Evolutionary conservation across 2,329 filamentous ascomycete species (phyloP).

Genomic region (Neofusicoccum sp.): DNA sequence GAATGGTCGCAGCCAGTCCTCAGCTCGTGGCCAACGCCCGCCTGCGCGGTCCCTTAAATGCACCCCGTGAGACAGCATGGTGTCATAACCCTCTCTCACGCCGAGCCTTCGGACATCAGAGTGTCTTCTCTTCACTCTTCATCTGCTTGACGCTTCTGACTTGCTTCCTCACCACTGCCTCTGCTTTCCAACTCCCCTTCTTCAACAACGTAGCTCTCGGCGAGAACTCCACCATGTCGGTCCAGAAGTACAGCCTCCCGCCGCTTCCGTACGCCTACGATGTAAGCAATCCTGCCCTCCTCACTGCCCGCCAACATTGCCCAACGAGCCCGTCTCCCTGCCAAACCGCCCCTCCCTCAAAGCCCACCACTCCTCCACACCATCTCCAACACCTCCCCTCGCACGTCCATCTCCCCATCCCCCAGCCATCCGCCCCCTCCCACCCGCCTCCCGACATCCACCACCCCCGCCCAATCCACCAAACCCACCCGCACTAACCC

Average conservation of each 20-base stretch:
- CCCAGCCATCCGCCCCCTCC: not conserved
- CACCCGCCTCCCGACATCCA: not conserved
- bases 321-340: not conserved
- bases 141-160: not conserved
- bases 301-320: not conserved
- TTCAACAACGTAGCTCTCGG: conserved; percentile 32
- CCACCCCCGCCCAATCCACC: conserved; percentile 5
- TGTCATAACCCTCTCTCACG: conserved; percentile 11
- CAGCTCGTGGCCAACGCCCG: not conserved
- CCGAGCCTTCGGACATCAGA: conserved; percentile 2
- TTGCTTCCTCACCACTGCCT: conserved; percentile 13
- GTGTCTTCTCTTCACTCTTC: conserved; percentile 7
- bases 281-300: conserved; percentile 51
- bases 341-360: not conserved
- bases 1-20: not conserved
- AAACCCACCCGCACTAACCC: not conserved
- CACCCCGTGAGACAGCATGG: conserved; percentile 13
- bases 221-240: conserved; percentile 40
- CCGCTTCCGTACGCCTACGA: conserved; percentile 70
- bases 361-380: not conserved
- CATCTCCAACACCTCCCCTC: not conserved
- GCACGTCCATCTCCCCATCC: not conserved
- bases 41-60: conserved; percentile 5
- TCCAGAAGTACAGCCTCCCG: conserved; percentile 61
- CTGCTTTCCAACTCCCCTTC: conserved; percentile 20